These are phyloP conservation scores for Ascosphaera apis DNA, from an alignment of 2,329 filamentous ascomycete species.

Conservation along the genomic window DNA sequence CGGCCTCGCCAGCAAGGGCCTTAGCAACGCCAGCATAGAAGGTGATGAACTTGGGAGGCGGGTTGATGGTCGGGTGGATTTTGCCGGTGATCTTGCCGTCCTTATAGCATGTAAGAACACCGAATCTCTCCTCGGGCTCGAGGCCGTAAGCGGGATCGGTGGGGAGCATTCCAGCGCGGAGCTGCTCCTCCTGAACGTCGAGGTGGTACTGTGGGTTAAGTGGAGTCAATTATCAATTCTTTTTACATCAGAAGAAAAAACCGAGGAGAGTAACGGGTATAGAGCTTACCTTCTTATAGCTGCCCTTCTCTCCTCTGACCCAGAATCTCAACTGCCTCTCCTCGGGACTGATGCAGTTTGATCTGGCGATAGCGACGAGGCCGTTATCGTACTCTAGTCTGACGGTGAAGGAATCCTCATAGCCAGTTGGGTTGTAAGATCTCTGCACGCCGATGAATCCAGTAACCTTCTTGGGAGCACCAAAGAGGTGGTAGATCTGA, in stretches of 20 bases:
- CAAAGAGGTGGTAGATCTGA: slow-evolving; percentile 48
- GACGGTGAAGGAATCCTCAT: slow-evolving; percentile 32
- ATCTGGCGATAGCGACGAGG: slow-evolving; percentile 44
- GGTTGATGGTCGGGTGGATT: slow-evolving; percentile 34
- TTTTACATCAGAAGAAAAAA: neutral
- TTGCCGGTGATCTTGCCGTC: slow-evolving; percentile 29
- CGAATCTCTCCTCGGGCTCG: slow-evolving; percentile 35
- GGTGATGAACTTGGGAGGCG: slow-evolving; percentile 43
- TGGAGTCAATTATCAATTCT: slow-evolving; percentile 1
- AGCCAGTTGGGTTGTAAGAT: slow-evolving; percentile 27
- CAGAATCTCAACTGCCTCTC: slow-evolving; percentile 49
- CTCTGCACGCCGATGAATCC: slow-evolving; percentile 46
- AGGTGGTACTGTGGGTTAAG: slow-evolving; percentile 24
- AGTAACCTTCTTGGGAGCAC: slow-evolving; percentile 42
- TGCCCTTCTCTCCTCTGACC: slow-evolving; percentile 51
- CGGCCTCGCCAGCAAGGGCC: slow-evolving; percentile 28
- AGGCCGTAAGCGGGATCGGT: slow-evolving; percentile 40
- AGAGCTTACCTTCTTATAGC: slow-evolving; percentile 42
- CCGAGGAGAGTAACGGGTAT: no score
- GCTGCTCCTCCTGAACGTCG: slow-evolving; percentile 54
- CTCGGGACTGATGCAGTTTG: slow-evolving; percentile 45
- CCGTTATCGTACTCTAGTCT: slow-evolving; percentile 42
- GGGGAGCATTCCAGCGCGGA: slow-evolving; percentile 39
- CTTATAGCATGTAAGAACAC: slow-evolving; percentile 29
- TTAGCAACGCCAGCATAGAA: slow-evolving; percentile 37